A percentile compares a stretch with the other conserved stretches of the same genome.
Conservation (phyloP, 179 eudicot species). For the Drosera spatulata region DNA sequence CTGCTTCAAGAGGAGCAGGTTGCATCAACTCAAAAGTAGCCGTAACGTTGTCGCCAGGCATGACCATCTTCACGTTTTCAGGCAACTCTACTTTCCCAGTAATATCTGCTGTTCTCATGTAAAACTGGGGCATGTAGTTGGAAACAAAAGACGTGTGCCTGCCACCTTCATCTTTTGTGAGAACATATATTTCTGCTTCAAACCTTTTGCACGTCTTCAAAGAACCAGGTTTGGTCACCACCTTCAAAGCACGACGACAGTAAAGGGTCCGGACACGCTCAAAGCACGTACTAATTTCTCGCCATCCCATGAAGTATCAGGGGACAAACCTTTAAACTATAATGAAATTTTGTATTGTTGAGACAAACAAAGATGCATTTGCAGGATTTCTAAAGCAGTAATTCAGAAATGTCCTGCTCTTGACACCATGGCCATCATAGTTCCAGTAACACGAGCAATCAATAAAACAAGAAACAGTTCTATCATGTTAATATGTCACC, state of each 20-base stretch:
- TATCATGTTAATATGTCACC: neutral
- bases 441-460: neutral
- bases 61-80: slow-evolving; percentile 85
- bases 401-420: too few relatives aligned
- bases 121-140: slow-evolving; percentile 86
- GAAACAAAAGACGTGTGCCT: slow-evolving; percentile 82
- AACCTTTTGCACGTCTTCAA: slow-evolving; percentile 68
- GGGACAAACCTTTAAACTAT: neutral
- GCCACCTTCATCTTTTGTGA: slow-evolving; percentile 98
- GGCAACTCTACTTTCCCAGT: slow-evolving; percentile 92
- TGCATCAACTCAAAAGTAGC: slow-evolving; percentile 78
- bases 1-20: slow-evolving; percentile 81
- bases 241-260: slow-evolving; percentile 26
- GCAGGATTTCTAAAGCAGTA: too few relatives aligned
- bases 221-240: slow-evolving; percentile 80
- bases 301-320: neutral
- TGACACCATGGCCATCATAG: too few relatives aligned
- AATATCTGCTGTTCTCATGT: slow-evolving; percentile 91
- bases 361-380: too few relatives aligned
- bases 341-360: too few relatives aligned
- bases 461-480: neutral
- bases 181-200: slow-evolving; percentile 89
- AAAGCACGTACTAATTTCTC: neutral
- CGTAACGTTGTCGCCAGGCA: slow-evolving; percentile 98
- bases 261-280: neutral